Base-by-base conservation (phyloP, 139 green algal genomes). In the Volvox africanus region DNA sequence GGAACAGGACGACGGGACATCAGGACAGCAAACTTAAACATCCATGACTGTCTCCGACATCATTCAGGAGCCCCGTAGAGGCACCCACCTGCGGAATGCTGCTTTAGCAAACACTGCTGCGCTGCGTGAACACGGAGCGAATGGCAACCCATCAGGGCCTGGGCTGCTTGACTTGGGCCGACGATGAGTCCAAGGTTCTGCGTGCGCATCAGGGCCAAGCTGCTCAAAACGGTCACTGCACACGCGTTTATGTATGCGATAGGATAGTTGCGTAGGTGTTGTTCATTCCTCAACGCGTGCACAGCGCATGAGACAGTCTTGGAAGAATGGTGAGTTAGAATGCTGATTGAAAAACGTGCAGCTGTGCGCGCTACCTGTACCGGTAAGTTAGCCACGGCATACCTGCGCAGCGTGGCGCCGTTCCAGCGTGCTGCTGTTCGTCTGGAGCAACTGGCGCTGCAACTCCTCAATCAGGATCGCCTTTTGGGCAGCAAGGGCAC, bases 61-160 rank as follows among this genome's bases (percentile, higher is more conserved):
- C 44, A 55, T 55, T 55, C 5, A 55, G 44, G 9, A 55, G 9
- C 44, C 80, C 50, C n/a, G n/a, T n/a, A n/a, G n/a, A n/a, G n/a
- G n/a, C n/a, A n/a, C n/a, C n/a, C 80, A 86, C 80, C 80, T 55
- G 80, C 50, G 12, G 80, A 86, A 76, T 92, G 89, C 62, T 93
- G 89, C 80, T 93, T 92, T 24, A 94, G 86, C 89, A 94, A 81
- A n/a, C 86, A 86, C 32, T 87, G 80, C 89, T 94, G 92, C 16
- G 37, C 55, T 1, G 44, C 61, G 33, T 67, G 69, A 0, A 93
- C 24, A 33, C 92, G 92, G 55, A 82, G 37, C 30, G 88, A 91
- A 83, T 94, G 92, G 90, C 92, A 94, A 68, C 78, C 28, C 69
- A 94, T 89, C 36, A 94, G 91, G 36, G 90, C 92, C 22, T 68